Evolutionary conservation across 257 asterid species (phyloP), one percentile per base, ranked within the genome.

Genomic region (Solanum pennellii): DNA sequence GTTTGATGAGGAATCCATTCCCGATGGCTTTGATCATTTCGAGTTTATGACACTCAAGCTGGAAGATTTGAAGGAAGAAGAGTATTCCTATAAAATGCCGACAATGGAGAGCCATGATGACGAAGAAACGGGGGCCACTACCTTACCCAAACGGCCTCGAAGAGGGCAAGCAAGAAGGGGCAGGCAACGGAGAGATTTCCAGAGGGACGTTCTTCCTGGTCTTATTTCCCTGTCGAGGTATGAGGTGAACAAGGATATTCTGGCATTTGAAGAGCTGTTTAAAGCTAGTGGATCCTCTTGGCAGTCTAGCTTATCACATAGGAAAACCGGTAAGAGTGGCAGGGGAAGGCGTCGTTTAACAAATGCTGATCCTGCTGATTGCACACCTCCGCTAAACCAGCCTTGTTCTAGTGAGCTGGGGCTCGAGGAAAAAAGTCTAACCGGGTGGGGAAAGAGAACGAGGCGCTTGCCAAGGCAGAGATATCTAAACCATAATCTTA

Each of bases 371-470:
- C 47, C 87, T 82, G 73, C 90, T 45, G 75, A 69, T 45, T 77
- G 73, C 86, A 47, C 89, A 3, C 68, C 92, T 2, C 82, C 47
- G 35, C 82, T 65, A 59, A 69, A 68, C 91, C 88, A 88, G 87
- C 90, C 92, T 41, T 71, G 83, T 59, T 85, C 90, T 73, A 87
- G 73, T 29, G 90, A 88, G 5, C 23, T 65, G 37, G 42, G 66
- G 27, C 84, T 86, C 0, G 94, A 90, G 90, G 94, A 86, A 88
- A 91, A 87, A 86, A 85, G 93, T 69, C 88, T 95, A 13, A 86
- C 92, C 1, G 94, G 96, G 15, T 95, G 98, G 98, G 98, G 98
- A 35, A 95, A 91, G 93, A 89, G 91, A 91, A 94, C 93, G 23
- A 87, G 94, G 89, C 95, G 98, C 29, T 77, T 93, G 80, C 96